Conservation (phyloP, 805 yeast species). For the Lipomyces yamadae region DNA sequence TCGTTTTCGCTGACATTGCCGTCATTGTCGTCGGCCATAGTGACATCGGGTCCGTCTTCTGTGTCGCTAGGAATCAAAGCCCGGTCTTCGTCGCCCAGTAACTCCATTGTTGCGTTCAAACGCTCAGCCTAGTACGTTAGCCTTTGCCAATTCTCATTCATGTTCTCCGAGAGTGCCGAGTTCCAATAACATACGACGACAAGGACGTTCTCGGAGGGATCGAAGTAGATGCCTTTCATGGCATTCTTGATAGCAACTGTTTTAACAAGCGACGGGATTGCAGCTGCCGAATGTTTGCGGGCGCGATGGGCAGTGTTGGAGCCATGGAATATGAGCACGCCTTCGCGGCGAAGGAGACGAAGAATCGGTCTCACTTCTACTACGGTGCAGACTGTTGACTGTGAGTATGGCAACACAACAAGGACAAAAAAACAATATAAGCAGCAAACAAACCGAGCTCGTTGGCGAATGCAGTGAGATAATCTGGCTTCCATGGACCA, state of each 20-base stretch:
- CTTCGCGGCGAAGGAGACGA: conserved; percentile 4
- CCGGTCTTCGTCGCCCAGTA: too few species aligned
- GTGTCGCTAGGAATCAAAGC: too few species aligned
- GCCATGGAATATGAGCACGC: conserved; percentile 2
- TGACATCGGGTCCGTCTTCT: too few species aligned
- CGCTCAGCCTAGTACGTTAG: conserved; percentile 12
- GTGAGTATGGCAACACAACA: neutral
- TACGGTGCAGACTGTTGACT: neutral
- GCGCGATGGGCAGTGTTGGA: conserved; percentile 7
- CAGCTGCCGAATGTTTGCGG: conserved; percentile 17
- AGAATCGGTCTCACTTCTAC: conserved; percentile 1
- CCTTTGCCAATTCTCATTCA: neutral
- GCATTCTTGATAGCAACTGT: conserved; percentile 4
- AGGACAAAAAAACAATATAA: neutral
- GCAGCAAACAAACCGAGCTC: neutral
- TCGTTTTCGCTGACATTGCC: neutral
- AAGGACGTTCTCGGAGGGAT: conserved; percentile 8
- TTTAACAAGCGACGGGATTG: conserved; percentile 5
- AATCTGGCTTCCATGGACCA: neutral
- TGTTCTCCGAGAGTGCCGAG: too few species aligned
- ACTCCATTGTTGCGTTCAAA: conserved; percentile 6
- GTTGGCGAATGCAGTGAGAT: neutral
- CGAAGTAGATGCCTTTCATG: conserved; percentile 16
- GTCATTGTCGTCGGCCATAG: too few species aligned
- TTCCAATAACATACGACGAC: conserved; percentile 8